Base-by-base conservation (phyloP, 2,329 filamentous ascomycete genomes). In the Arthrobotrys iridis region DNA sequence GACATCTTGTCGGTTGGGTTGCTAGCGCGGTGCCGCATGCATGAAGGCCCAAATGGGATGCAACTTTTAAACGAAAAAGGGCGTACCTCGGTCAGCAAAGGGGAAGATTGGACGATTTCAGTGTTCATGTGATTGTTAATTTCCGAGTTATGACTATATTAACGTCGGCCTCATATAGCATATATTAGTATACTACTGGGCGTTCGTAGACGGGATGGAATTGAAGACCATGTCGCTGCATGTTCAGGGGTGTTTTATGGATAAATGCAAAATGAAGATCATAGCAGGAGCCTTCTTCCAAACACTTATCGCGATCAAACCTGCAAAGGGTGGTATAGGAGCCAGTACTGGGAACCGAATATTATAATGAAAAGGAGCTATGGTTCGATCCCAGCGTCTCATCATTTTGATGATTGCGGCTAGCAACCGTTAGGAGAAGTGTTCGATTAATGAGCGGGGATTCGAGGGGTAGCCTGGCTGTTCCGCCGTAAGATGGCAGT, bases 91-190 rank as follows among this genome's bases (percentile, higher is more conserved):
- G 50, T 37, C 50, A 30, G 30, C 30, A 55, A 37, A 55, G 50
- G 50, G 48, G 50, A 30, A 55, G 35, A 37, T 55, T 43, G 35
- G 26, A 64, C 37, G 46, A 57, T 26, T 26, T 46, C 48, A 30
- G 26, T 50, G 40, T 43, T 67, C 70, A 74, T 74, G 70, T 74
- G 70, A 74, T 67, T 40, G 35, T 30, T 66, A 74, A 74, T 74
- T 74, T 74, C 70, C 70, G 70, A 58, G 24, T 48, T 48, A 45
- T 33, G 43, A 24, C 57, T 48, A 71, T 48, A 64, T 63, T 71
- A 64, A 40, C n/a, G 30, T 26, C 13, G 26, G 43, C 45, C 57
- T 58, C 58, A 63, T 71, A 71, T 70, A 52, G 45, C 63, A 40
- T 30, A 13, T 59, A 15, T 33, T 65, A 33, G 28, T 33, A 10